Evolutionary conservation across 345 rosid species (phyloP), one percentile per base, ranked within the genome.

Genomic region (Sisymbrium irio): DNA sequence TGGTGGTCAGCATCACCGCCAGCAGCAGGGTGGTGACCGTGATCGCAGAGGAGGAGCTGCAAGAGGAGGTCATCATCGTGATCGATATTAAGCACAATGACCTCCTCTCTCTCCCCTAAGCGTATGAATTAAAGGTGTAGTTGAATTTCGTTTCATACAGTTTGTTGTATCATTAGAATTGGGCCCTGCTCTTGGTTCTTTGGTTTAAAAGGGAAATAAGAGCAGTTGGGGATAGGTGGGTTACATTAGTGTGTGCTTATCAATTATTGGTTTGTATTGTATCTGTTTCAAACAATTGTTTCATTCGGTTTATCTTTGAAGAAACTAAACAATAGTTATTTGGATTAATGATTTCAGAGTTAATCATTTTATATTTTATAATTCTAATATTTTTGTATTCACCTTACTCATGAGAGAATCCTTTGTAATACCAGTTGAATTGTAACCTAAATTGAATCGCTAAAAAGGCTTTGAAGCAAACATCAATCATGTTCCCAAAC

Each of bases 1-100:
- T 58, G 62, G 72, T 55, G 77, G 69, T 71, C 72, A 71, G 53
- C 69, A 69, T 14, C 54, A 73, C 9, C 78, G 45, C 62, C 79
- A 67, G 62, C 79, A 67, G 7, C 51, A 66, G 77, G 69, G 78
- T 56, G 70, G 64, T 36, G 73, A 40, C 62, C 76, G 50, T 8
- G 53, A 35, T 77, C 70, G 39, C 54, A 58, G 71, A 54, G 77
- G 71, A 45, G 74, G 78, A 42, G 37, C 37, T 35, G 64, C 55
- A 17, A 58, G 58, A 63, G 63, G 64, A 39, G 22, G 62, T 32
- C 39, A 60, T 69, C 70, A 69, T 45, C 8, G 54, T 44, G 42
- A 78, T 53, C 18, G 80, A 17, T 47, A 70, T 32, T 75, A 54
- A 68, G 57, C 64, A 6, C 17, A 42, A 22, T 32, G 68, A 62